Conservation (phyloP, 2,329 filamentous ascomycete species). For the Neospermospora avenae region DNA sequence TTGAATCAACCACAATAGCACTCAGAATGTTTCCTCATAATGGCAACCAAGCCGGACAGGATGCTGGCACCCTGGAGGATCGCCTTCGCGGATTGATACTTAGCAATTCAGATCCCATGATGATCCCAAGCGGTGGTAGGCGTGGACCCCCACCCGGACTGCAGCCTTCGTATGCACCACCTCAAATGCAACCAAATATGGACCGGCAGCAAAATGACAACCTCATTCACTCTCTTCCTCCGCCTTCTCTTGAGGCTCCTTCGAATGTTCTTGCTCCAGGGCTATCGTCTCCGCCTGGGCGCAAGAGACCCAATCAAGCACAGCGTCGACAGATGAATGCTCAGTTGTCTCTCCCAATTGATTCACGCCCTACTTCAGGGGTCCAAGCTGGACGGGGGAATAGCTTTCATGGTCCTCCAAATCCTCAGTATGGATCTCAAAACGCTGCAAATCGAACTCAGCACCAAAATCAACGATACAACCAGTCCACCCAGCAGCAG, state of each 20-base stretch:
- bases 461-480: slow-evolving; percentile 21
- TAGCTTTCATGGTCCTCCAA: slow-evolving; percentile 7
- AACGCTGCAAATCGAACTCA: not conserved
- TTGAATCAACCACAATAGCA: not conserved
- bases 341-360: slow-evolving; percentile 54
- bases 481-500: slow-evolving; percentile 18
- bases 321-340: slow-evolving; percentile 61
- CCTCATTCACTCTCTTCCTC: not conserved
- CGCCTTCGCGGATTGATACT: slow-evolving; percentile 59
- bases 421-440: not conserved
- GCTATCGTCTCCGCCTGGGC: slow-evolving; percentile 8
- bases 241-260: not conserved
- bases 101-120: slow-evolving; percentile 40
- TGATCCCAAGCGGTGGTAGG: slow-evolving; percentile 18
- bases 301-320: slow-evolving; percentile 58
- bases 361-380: slow-evolving; percentile 39
- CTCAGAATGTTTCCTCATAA: slow-evolving; percentile 25
- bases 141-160: not conserved
- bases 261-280: not conserved
- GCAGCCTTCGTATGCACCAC: slow-evolving; percentile 16
- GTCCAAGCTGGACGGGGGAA: slow-evolving; percentile 30
- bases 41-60: slow-evolving; percentile 8
- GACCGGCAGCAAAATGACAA: not conserved
- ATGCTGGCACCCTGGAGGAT: slow-evolving; percentile 45
- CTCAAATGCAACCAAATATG: slow-evolving; percentile 15